phyloP scores from a whole-genome alignment of 305 asterid species.

The Salvia sclarea region DNA sequence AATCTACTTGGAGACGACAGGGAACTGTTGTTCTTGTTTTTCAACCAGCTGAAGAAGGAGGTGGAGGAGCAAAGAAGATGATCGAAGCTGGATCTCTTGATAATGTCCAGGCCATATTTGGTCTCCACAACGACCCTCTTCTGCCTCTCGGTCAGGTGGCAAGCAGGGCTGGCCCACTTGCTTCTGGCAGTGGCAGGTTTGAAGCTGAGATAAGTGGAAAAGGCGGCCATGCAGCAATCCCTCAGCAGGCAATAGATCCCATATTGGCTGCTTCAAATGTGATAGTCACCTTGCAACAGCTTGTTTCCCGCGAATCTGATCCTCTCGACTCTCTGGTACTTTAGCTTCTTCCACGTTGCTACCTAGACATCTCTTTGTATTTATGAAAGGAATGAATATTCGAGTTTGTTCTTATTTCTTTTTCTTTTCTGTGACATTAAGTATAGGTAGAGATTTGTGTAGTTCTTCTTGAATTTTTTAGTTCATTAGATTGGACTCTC shows the following conservation, averaged over 20 bases:
- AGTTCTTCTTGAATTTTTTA: no score
- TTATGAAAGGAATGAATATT: background rate
- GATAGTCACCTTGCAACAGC: conserved; percentile 86
- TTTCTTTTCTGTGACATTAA: no score
- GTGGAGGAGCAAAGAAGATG: conserved; percentile 89
- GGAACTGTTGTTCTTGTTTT: conserved; percentile 87
- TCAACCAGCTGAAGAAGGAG: conserved; percentile 99
- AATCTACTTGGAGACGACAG: conserved; percentile 36
- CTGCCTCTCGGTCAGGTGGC: conserved; percentile 59
- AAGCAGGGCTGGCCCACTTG: conserved; percentile 68
- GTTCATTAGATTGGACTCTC: no score
- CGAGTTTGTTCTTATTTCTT: no score
- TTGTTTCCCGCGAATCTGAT: conserved; percentile 89
- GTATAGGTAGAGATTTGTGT: no score
- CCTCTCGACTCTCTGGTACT: conserved; percentile 91
- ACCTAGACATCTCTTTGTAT: background rate
- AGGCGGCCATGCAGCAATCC: conserved; percentile 98
- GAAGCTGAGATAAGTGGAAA: conserved; percentile 85
- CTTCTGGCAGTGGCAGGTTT: conserved; percentile 85
- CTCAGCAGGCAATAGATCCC: conserved; percentile 93
- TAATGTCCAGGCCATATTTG: conserved; percentile 78
- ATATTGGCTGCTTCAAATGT: conserved; percentile 92
- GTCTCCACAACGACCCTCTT: conserved; percentile 51
- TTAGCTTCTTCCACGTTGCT: background rate
- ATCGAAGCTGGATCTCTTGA: conserved; percentile 73